phyloP scores from a whole-genome alignment of 2,329 filamentous ascomycete genomes.

The Emmonsiellopsis sp. region DNA sequence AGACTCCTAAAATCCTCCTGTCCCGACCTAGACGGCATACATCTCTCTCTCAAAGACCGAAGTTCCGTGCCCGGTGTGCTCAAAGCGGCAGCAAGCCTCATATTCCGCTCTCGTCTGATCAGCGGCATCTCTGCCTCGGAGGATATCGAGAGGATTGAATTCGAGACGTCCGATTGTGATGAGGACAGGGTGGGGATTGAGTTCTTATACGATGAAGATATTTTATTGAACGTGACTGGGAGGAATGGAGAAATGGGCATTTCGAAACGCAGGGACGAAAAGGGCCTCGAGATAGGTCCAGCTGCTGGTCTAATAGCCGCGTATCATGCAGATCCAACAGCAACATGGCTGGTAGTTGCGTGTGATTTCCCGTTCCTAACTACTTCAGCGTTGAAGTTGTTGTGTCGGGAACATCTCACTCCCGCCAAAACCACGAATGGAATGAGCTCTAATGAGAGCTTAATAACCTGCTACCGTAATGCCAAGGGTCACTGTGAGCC shows the following conservation, averaged over 20 bases:
- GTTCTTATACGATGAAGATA: conserved; percentile 5
- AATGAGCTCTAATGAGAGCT: conserved; percentile 11
- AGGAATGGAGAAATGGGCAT: not conserved
- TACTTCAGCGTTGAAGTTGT: conserved; percentile 16
- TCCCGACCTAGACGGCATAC: conserved; percentile 16
- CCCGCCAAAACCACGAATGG: not conserved
- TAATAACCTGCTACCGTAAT: conserved; percentile 28
- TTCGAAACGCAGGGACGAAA: not conserved
- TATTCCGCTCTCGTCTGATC: not conserved
- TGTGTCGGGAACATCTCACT: conserved; percentile 8
- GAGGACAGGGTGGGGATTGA: conserved; percentile 6
- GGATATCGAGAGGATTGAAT: not conserved
- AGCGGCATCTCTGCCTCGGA: not conserved
- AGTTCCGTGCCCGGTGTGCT: not conserved
- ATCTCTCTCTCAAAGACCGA: conserved; percentile 16
- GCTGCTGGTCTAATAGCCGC: conserved; percentile 24
- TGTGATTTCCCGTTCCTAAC: conserved; percentile 27
- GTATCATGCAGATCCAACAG: conserved; percentile 15
- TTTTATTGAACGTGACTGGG: not conserved
- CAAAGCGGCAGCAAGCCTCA: not conserved
- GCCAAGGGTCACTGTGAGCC: conserved; percentile 23
- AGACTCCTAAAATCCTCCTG: conserved; percentile 15
- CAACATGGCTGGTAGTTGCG: conserved; percentile 24
- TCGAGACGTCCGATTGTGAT: conserved; percentile 2
- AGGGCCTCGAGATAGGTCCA: conserved; percentile 11